Percentiles rank a stretch among this genome's conserved stretches.
Evolutionary conservation across 78 protist species (phyloP).

Genomic region (Anaeramoeba flamelloides): DNA sequence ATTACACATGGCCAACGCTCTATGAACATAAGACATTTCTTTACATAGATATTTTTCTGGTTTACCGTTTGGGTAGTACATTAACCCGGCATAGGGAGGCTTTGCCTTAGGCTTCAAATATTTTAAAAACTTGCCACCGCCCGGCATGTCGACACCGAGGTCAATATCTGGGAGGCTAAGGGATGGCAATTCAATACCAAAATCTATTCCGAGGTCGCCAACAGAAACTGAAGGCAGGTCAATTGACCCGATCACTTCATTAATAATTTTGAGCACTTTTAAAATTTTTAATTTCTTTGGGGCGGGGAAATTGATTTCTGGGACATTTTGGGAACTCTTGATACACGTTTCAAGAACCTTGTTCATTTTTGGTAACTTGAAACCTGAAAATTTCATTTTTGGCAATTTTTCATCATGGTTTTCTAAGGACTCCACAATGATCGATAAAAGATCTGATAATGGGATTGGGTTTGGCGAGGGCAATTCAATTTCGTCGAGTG

Average conservation of each 20-base stretch:
- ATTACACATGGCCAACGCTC: not conserved
- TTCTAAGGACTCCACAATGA: not conserved
- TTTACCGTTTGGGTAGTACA: not conserved
- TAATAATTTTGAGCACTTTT: not conserved
- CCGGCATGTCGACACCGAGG: not conserved
- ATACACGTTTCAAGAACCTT: not conserved
- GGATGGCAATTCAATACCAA: not conserved
- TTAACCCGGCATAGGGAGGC: not conserved
- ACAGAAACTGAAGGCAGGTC: not conserved
- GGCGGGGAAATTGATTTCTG: not conserved
- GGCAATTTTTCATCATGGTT: not conserved
- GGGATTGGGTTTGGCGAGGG: not conserved
- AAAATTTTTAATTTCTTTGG: not conserved
- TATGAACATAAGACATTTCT: not conserved
- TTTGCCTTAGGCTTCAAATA: not conserved
- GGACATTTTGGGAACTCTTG: not conserved
- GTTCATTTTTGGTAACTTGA: not conserved
- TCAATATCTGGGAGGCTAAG: not conserved
- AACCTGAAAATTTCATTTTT: not conserved
- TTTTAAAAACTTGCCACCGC: not conserved
- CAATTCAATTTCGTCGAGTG: not conserved
- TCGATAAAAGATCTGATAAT: not conserved
- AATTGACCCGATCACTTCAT: not conserved
- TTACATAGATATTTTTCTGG: not conserved
- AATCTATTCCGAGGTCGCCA: not conserved